phyloP scores from a whole-genome alignment of 768 basidiomycete species.

The Trametes meyenii region DNA sequence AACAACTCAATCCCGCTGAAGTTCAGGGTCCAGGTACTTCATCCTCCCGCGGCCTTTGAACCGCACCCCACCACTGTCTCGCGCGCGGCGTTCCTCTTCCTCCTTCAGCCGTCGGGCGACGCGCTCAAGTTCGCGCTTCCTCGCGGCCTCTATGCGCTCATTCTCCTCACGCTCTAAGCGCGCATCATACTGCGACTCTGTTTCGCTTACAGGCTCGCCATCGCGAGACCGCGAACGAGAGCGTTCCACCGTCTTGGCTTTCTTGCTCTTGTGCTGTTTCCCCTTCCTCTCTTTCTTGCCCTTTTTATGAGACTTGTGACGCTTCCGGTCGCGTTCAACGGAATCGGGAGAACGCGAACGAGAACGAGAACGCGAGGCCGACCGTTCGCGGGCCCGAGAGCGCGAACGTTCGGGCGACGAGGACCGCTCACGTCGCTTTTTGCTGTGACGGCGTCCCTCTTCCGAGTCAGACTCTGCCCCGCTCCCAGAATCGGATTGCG shows the following conservation, averaged over 20 bases:
- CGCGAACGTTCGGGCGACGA: constrained; percentile 21
- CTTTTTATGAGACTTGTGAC: constrained; percentile 34
- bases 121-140: constrained; percentile 51
- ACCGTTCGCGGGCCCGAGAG: constrained; percentile 9
- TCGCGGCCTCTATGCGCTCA: constrained; percentile 53
- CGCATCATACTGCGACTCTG: constrained; percentile 74
- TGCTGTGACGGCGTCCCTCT: constrained; percentile 21
- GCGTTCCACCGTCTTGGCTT: constrained; percentile 5
- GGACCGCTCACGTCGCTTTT: constrained; percentile 20
- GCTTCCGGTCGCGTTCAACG: constrained; percentile 29
- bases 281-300: constrained; percentile 32
- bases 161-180: constrained; percentile 68
- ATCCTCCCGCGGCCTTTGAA: constrained; percentile 75
- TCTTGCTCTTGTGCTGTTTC: constrained; percentile 19
- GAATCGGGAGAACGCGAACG: constrained; percentile 16
- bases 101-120: constrained; percentile 45
- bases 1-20: constrained; percentile 30
- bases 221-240: constrained; percentile 17
- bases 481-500: constrained; percentile 12
- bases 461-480: constrained; percentile 19
- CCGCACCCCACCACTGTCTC: constrained; percentile 50
- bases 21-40: constrained; percentile 67
- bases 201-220: constrained; percentile 45
- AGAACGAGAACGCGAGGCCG: constrained; percentile 10
- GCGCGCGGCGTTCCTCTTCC: constrained; percentile 31